Percentiles rank a stretch among this genome's conserved stretches.
phyloP scores from a whole-genome alignment of 345 rosid species.

The Garcia nutans region DNA sequence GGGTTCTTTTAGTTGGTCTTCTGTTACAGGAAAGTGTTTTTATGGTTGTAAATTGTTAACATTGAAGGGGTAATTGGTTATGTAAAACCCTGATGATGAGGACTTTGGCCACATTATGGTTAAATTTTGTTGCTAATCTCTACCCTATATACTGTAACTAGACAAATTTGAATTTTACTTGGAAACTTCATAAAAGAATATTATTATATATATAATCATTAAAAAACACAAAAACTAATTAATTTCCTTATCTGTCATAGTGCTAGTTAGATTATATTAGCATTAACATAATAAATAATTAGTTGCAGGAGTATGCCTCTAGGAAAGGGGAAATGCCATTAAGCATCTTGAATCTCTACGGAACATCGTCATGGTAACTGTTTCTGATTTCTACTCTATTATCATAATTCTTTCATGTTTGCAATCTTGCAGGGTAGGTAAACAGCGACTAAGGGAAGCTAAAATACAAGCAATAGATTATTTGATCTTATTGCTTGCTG shows the following conservation, averaged over 20 bases:
- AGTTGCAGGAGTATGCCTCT: neutral
- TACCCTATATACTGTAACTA: neutral
- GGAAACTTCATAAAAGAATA: neutral
- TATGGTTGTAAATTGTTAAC: neutral
- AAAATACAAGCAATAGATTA: slow-evolving; percentile 75
- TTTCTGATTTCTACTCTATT: slow-evolving; percentile 8
- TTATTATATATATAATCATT: neutral
- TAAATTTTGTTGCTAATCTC: neutral
- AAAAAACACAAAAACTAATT: neutral
- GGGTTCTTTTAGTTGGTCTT: neutral
- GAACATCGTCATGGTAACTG: no score
- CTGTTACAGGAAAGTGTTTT: neutral
- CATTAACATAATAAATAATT: neutral
- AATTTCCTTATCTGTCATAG: neutral
- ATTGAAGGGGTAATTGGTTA: neutral
- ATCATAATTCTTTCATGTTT: slow-evolving; percentile 7
- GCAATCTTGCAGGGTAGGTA: slow-evolving; percentile 59
- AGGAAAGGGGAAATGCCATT: neutral
- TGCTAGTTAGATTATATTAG: neutral
- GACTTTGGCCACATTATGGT: neutral
- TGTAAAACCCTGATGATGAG: neutral
- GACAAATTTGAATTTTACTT: neutral
- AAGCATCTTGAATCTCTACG: neutral
- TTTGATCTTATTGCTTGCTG: slow-evolving; percentile 85
- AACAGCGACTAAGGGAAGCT: slow-evolving; percentile 85